Evolutionary conservation across 1,139 yeast species (phyloP), one percentile per base, ranked within the genome.

Genomic region (Yamadazyma aaseri): DNA sequence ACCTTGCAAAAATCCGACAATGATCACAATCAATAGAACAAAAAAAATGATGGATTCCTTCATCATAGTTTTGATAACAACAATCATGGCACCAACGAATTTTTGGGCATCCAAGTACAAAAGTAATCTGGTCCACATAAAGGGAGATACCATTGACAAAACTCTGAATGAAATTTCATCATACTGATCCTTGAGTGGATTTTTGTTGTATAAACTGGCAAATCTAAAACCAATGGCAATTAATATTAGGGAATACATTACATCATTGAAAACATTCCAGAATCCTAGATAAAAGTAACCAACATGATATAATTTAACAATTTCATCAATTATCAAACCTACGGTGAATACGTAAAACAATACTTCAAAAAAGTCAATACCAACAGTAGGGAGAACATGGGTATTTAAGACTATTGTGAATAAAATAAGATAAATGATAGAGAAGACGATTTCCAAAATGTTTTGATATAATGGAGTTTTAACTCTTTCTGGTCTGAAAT

Each of bases 21-120:
- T 79, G 21, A 87, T 80, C 38, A 86, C 78, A 16, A 74, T 63
- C 39, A 86, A 65, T 45, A 87, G 63, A 29, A 86, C 84, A 55
- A 87, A 87, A 62, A 87, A 87, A 26, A 86, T 71, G 17, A 86
- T 58, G 2, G 92, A 81, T 56, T 87, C 96, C 49, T 82, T 79
- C 86, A 87, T 81, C 86, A 87, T 83, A 40, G 83, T 82, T 50
- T 85, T 85, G 38, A 86, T 65, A 3, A 87, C 92, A 26, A 87
- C 92, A 46, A 87, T 74, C 87, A 86, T 83, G 3, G 90, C 89
- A 27, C 96, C 96, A 34, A 86, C 87, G 56, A 87, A 86, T 49
- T 78, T 74, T 45, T 82, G 80, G 3, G 92, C 83, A 55, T 87
- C 96, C 50, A 86, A 71, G 57, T 71, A 86, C 29, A 87, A 66